These are phyloP conservation scores for Breynia disticha DNA, from an alignment of 441 rosid genomes.

Conservation along the genomic window DNA sequence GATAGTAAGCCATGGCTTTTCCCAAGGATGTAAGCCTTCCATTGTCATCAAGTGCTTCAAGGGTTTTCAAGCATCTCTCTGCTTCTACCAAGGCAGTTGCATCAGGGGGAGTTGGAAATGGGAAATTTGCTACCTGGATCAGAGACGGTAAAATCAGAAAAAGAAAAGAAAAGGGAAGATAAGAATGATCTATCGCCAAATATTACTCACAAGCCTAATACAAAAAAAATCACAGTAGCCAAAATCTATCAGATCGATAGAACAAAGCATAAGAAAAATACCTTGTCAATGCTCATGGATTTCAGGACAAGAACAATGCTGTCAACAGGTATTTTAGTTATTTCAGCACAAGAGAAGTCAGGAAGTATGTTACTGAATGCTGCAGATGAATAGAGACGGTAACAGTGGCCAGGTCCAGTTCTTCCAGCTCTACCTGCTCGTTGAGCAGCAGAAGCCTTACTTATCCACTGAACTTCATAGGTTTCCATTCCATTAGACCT, in stretches of 20 bases:
- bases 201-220: background rate
- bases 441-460: constrained; percentile 89
- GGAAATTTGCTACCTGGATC: constrained; percentile 67
- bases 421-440: constrained; percentile 98
- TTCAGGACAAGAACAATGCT: constrained; percentile 83
- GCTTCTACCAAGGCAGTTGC: constrained; percentile 54
- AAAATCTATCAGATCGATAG: background rate
- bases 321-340: constrained; percentile 70
- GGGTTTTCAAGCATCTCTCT: constrained; percentile 52
- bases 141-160: background rate
- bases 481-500: constrained; percentile 67
- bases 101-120: constrained; percentile 82
- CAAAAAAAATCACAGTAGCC: background rate
- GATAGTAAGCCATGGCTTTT: constrained; percentile 75
- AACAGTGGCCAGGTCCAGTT: constrained; percentile 95
- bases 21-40: constrained; percentile 68
- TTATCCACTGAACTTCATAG: constrained; percentile 76
- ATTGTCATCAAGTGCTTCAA: constrained; percentile 58
- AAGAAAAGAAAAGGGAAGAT: background rate
- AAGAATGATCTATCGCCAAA: too few relatives aligned
- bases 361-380: constrained; percentile 58
- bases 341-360: constrained; percentile 73
- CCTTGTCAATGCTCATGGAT: constrained; percentile 78
- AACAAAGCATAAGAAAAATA: constrained; percentile 15
- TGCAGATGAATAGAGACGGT: constrained; percentile 80